Evolutionary conservation across 1,284 basidiomycete species (phyloP).

Genomic region (Moesziomyces parantarcticus): DNA sequence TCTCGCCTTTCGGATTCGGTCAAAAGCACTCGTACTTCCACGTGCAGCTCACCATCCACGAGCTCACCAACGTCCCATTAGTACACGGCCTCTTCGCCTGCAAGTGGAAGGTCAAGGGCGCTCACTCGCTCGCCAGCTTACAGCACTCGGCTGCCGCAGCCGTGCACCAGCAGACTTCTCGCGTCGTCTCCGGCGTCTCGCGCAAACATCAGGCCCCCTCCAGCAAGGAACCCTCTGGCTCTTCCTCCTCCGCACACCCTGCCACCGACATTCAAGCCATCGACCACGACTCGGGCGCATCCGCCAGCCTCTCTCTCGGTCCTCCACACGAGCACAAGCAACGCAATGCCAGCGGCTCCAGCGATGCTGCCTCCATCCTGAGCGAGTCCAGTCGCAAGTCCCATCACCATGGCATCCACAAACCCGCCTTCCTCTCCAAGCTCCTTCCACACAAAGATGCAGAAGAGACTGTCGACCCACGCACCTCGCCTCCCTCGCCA

Average conservation of each 20-base stretch:
- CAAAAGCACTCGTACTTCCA: slow-evolving; percentile 74
- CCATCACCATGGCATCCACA: slow-evolving; percentile 10
- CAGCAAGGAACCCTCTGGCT: slow-evolving; percentile 7
- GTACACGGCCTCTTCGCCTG: slow-evolving; percentile 79
- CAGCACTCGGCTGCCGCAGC: slow-evolving; percentile 43
- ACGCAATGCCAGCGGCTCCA: slow-evolving; percentile 4
- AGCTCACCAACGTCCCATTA: slow-evolving; percentile 80
- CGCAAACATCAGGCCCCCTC: slow-evolving; percentile 16
- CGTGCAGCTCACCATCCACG: slow-evolving; percentile 76
- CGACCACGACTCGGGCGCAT: slow-evolving; percentile 26
- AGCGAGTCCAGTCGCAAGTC: slow-evolving; percentile 17
- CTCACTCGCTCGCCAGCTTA: slow-evolving; percentile 60
- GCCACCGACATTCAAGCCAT: slow-evolving; percentile 22
- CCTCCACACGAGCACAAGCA: slow-evolving; percentile 14
- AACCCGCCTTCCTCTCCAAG: slow-evolving; percentile 17
- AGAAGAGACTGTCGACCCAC: slow-evolving; percentile 5
- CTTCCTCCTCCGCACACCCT: neutral
- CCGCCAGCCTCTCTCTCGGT: slow-evolving; percentile 10
- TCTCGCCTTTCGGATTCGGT: slow-evolving; percentile 70
- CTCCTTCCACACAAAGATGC: slow-evolving; percentile 18
- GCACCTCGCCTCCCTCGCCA: slow-evolving; percentile 2
- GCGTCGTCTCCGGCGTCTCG: slow-evolving; percentile 6
- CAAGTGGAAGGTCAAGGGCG: slow-evolving; percentile 80
- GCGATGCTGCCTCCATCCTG: slow-evolving; percentile 25
- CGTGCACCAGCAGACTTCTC: slow-evolving; percentile 30